A percentile compares a stretch with the other conserved stretches of the same genome.
Conservation (phyloP, 768 basidiomycete genomes). For the Termitomyces sp. region DNA sequence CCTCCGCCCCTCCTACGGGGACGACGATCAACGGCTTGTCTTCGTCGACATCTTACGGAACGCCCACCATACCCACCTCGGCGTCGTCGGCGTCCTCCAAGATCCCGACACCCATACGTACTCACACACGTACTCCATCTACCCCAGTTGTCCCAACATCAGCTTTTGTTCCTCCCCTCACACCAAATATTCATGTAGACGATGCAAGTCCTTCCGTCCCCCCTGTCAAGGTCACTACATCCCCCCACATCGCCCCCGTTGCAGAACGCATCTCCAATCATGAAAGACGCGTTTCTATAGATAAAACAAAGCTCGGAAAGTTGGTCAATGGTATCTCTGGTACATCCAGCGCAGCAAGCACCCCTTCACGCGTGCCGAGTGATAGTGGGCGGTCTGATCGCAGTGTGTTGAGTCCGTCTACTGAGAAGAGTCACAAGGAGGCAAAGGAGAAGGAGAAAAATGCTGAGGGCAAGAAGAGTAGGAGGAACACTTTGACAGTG, state of each 20-base stretch:
- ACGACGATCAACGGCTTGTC: background rate
- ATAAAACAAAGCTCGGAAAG: background rate
- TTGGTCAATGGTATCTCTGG: slow-evolving; percentile 17
- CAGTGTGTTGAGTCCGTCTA: slow-evolving; percentile 20
- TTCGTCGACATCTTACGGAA: background rate
- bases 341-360: background rate
- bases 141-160: slow-evolving; percentile 2
- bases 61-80: background rate
- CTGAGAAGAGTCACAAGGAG: slow-evolving; percentile 13
- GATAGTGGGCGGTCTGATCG: slow-evolving; percentile 23
- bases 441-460: slow-evolving; percentile 15
- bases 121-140: slow-evolving; percentile 7
- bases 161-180: background rate
- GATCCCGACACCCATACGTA: slow-evolving; percentile 2
- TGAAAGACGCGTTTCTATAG: background rate
- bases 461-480: slow-evolving; percentile 47
- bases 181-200: slow-evolving; percentile 30
- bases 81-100: background rate
- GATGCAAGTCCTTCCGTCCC: slow-evolving; percentile 34
- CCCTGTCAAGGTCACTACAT: slow-evolving; percentile 20
- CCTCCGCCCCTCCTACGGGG: slow-evolving; percentile 10
- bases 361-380: slow-evolving; percentile 31
- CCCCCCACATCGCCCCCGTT: background rate
- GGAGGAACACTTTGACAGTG: slow-evolving; percentile 81
- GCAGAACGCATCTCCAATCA: slow-evolving; percentile 25